Conservation (phyloP, 257 asterid species). For the Thymus mandschuricus region DNA sequence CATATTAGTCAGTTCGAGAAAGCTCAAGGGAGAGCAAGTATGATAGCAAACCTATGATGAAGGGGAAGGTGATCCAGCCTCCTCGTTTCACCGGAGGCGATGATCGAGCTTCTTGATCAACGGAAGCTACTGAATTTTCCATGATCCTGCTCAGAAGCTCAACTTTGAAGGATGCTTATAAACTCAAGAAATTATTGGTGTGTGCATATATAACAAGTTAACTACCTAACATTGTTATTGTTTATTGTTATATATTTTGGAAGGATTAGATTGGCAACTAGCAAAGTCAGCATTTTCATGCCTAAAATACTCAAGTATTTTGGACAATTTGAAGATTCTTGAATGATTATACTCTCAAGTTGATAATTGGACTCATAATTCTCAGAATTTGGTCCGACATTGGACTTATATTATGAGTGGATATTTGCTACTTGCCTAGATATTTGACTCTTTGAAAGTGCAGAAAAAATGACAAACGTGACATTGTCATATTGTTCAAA, state of each 20-base stretch:
- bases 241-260: background rate
- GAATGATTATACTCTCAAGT: constrained; percentile 14
- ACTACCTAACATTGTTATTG: background rate
- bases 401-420: background rate
- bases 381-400: background rate
- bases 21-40: background rate
- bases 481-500: background rate
- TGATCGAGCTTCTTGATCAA: constrained; percentile 33
- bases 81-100: constrained; percentile 32
- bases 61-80: constrained; percentile 66
- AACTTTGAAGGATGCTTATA: constrained; percentile 15
- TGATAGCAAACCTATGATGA: constrained; percentile 48
- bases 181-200: constrained; percentile 16
- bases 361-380: background rate
- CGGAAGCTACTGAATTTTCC: constrained; percentile 34
- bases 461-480: background rate
- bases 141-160: constrained; percentile 12
- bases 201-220: constrained; percentile 10
- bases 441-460: background rate
- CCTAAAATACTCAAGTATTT: constrained; percentile 15
- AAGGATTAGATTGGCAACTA: constrained; percentile 31
- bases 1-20: background rate
- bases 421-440: background rate
- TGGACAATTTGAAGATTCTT: constrained; percentile 21
- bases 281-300: constrained; percentile 33